Conservation (phyloP, 306 rosid species). For the Quercus mongolica region DNA sequence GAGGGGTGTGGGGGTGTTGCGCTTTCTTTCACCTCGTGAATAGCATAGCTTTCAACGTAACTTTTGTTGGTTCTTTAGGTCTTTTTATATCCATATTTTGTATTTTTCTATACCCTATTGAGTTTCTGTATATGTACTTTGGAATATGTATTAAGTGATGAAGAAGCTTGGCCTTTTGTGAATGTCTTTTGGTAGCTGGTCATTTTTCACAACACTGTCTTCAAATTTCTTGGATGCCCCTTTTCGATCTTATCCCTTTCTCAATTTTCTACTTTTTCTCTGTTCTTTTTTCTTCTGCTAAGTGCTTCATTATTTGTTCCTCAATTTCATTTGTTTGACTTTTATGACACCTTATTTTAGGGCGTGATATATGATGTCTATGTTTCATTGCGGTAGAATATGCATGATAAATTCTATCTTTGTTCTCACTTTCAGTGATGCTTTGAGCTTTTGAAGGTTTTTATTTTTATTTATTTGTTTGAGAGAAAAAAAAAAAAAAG, state of each 20-base stretch:
- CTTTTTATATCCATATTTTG: background rate
- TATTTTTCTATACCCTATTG: conserved; percentile 14
- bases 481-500: too few relatives aligned
- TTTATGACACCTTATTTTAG: background rate
- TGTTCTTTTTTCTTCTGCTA: too few relatives aligned
- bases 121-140: conserved; percentile 23
- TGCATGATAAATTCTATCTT: too few relatives aligned
- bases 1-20: conserved; percentile 13
- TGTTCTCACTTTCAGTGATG: too few relatives aligned
- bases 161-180: conserved; percentile 9
- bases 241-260: background rate
- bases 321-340: background rate
- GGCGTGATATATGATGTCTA: background rate
- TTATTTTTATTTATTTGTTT: too few relatives aligned
- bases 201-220: background rate
- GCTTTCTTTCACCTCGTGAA: conserved; percentile 9
- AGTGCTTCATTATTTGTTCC: background rate
- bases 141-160: conserved; percentile 13
- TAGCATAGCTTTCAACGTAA: conserved; percentile 1
- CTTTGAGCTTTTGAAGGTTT: too few relatives aligned
- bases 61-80: background rate
- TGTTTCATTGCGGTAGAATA: too few relatives aligned
- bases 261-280: background rate
- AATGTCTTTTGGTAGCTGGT: background rate
- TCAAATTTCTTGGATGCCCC: background rate